Percentiles rank a stretch among this genome's conserved stretches.
phyloP scores from a whole-genome alignment of 176 grass and related monocot genomes.

The Aechmea fasciata region DNA sequence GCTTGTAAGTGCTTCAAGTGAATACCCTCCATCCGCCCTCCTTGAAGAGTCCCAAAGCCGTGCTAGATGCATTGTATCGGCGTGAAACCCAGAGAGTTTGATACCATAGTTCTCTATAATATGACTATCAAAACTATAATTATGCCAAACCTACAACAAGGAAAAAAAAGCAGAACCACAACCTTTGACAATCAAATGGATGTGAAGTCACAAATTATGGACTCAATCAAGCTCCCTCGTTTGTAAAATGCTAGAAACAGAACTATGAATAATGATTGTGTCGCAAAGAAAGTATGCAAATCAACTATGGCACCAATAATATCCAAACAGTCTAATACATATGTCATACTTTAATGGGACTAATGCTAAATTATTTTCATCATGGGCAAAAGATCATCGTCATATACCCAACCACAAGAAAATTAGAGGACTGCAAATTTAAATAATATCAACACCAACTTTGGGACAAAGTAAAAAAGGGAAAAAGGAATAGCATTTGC shows the following conservation, averaged over 20 bases:
- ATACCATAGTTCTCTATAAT: conserved; percentile 80
- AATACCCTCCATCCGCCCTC: conserved; percentile 77
- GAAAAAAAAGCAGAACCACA: conserved; percentile 25
- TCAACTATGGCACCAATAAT: no score
- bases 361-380: no score
- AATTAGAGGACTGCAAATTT: no score
- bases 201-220: not conserved
- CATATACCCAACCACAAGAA: no score
- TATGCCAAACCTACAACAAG: conserved; percentile 89
- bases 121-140: conserved; percentile 97
- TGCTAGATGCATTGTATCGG: conserved; percentile 97
- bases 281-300: no score
- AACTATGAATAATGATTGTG: no score
- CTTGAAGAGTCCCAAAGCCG: conserved; percentile 87
- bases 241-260: no score
- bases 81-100: conserved; percentile 88
- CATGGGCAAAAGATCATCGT: no score
- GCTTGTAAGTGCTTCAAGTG: conserved; percentile 88
- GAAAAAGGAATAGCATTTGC: not conserved
- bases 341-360: no score
- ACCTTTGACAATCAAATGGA: conserved; percentile 8
- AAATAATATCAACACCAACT: no score
- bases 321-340: no score
- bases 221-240: no score
- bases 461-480: not conserved